These are phyloP conservation scores for Schoenoplectus triqueter DNA, from an alignment of 202 grass and related monocot species.

Conservation along the genomic window DNA sequence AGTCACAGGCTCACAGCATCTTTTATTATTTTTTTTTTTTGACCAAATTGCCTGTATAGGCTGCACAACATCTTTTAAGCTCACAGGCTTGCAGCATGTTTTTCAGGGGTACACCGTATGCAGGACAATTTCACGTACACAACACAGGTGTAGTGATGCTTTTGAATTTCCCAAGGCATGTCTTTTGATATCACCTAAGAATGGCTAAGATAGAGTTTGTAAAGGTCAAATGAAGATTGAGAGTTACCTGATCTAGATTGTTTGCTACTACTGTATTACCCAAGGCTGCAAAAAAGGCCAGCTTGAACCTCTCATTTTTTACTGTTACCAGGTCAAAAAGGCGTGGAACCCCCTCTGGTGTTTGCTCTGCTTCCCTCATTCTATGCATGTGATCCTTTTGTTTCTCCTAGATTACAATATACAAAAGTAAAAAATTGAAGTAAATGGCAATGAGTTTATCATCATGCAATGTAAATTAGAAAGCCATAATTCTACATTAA, in stretches of 20 bases:
- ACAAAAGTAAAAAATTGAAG: slow-evolving; percentile 7
- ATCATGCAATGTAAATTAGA: background rate
- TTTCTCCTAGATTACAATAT: slow-evolving; percentile 66
- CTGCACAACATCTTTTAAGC: background rate
- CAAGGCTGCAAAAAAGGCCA: slow-evolving; percentile 77
- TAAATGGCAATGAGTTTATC: background rate
- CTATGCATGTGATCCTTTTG: slow-evolving; percentile 66
- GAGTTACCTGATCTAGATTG: slow-evolving; percentile 76
- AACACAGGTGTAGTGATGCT: background rate
- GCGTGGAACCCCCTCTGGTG: slow-evolving; percentile 81
- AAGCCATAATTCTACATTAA: background rate
- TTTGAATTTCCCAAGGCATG: background rate
- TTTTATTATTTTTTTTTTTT: no score
- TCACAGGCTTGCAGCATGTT: no score
- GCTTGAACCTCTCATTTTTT: slow-evolving; percentile 84
- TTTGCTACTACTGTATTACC: slow-evolving; percentile 85
- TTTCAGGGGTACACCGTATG: no score
- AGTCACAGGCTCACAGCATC: background rate
- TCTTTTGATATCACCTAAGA: slow-evolving; percentile 7
- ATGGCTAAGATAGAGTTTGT: slow-evolving; percentile 26
- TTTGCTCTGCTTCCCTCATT: slow-evolving; percentile 62
- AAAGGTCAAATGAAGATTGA: slow-evolving; percentile 21
- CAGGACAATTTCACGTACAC: background rate
- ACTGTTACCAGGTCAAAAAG: slow-evolving; percentile 90
- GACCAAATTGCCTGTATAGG: background rate